Evolutionary conservation across 345 rosid species (phyloP).

Genomic region (Gossypium herbaceum): DNA sequence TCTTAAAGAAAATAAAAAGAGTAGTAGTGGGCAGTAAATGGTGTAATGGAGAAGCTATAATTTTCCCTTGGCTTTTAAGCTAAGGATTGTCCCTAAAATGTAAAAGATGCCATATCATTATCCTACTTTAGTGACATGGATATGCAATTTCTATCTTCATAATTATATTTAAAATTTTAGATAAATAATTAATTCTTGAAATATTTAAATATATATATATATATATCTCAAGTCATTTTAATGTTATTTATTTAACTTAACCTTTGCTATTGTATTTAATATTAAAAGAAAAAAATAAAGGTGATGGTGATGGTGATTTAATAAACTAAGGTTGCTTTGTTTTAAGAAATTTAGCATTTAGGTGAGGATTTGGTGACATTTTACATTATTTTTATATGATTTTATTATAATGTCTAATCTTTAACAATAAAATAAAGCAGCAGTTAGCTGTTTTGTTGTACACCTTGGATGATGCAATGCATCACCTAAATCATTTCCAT

Average conservation of each 20-base stretch:
- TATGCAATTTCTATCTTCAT: too few species aligned
- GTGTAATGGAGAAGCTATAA: slow-evolving; percentile 25
- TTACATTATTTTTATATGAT: not conserved
- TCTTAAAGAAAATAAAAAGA: not conserved
- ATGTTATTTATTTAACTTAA: too few species aligned
- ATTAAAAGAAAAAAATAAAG: not conserved
- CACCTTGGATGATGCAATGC: not conserved
- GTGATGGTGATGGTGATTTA: not conserved
- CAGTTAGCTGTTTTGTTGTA: not conserved
- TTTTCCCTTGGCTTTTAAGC: slow-evolving; percentile 62
- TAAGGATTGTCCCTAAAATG: slow-evolving; percentile 28
- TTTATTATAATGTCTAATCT: not conserved
- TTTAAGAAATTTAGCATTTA: not conserved
- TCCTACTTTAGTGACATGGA: slow-evolving; percentile 21
- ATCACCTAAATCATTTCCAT: not conserved
- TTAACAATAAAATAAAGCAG: not conserved
- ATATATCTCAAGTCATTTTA: too few species aligned
- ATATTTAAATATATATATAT: too few species aligned
- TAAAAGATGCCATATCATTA: slow-evolving; percentile 43
- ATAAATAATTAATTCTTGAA: too few species aligned
- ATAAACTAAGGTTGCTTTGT: not conserved
- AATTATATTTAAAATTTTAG: too few species aligned
- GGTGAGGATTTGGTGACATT: slow-evolving; percentile 23
- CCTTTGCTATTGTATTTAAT: too few species aligned
- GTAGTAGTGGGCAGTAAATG: slow-evolving; percentile 21